Conservation (phyloP, 306 rosid genomes). For the Prunus padus region DNA sequence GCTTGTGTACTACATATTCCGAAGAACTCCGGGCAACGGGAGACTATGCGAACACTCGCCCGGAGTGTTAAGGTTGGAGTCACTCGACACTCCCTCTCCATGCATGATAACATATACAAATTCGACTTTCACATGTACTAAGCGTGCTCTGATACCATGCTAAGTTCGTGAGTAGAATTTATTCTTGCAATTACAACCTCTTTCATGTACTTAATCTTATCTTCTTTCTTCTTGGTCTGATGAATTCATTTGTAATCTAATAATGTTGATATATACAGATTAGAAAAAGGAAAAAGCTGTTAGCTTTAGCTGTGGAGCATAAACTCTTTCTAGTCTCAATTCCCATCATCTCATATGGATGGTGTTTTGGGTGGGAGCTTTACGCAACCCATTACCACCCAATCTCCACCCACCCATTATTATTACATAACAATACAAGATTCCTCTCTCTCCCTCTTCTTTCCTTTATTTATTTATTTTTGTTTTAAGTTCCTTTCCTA, state of each 20-base stretch:
- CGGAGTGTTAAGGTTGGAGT: too few species aligned
- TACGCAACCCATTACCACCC: slow-evolving; percentile 76
- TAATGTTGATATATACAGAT: not conserved
- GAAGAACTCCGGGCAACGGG: too few species aligned
- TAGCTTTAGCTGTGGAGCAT: slow-evolving; percentile 34
- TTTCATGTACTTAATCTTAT: not conserved
- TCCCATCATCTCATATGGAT: slow-evolving; percentile 20
- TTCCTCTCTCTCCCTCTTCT: slow-evolving; percentile 1
- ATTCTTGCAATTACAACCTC: not conserved
- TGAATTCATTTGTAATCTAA: not conserved
- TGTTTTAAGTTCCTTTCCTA: not conserved
- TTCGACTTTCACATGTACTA: too few species aligned
- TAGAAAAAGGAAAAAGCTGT: not conserved
- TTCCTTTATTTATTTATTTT: not conserved
- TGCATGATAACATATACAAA: too few species aligned
- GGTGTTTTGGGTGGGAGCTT: slow-evolving; percentile 71
- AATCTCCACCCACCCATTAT: slow-evolving; percentile 3
- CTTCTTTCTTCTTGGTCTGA: not conserved
- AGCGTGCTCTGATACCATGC: too few species aligned
- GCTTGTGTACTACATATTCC: too few species aligned
- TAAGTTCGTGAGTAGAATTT: too few species aligned
- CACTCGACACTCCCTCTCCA: too few species aligned
- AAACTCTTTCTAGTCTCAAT: slow-evolving; percentile 9
- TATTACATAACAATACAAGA: not conserved
- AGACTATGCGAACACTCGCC: too few species aligned